Evolutionary conservation across 805 yeast genomes (phyloP).

Genomic region (Zygosaccharomyces pseudorouxii): DNA sequence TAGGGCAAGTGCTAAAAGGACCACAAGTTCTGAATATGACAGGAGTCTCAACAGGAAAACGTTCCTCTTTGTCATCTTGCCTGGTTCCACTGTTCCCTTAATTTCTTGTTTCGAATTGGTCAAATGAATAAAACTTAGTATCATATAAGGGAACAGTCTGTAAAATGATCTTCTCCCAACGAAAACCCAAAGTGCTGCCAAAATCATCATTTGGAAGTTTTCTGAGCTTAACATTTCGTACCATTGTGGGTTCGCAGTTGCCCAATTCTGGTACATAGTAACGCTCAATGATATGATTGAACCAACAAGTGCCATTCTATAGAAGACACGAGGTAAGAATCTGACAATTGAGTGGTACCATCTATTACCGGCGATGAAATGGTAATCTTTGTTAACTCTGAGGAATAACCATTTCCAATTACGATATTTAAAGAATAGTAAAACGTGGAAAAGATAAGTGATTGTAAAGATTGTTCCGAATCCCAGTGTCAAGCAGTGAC

Average conservation of each 20-base stretch:
- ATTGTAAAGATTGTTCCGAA: slow-evolving; percentile 28
- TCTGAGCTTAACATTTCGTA: slow-evolving; percentile 64
- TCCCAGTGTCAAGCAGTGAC: slow-evolving; percentile 26
- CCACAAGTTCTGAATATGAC: slow-evolving; percentile 56
- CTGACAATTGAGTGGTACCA: slow-evolving; percentile 24
- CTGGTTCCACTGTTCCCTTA: slow-evolving; percentile 11
- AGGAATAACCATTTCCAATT: slow-evolving; percentile 35
- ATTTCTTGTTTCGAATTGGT: slow-evolving; percentile 28
- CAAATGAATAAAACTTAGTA: slow-evolving; percentile 57
- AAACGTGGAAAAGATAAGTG: slow-evolving; percentile 25
- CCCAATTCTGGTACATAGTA: slow-evolving; percentile 56
- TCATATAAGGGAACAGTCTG: slow-evolving; percentile 56
- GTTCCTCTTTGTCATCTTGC: slow-evolving; percentile 17
- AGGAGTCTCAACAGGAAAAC: slow-evolving; percentile 35
- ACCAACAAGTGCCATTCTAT: slow-evolving; percentile 55
- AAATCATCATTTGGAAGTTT: slow-evolving; percentile 63
- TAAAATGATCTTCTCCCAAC: slow-evolving; percentile 63
- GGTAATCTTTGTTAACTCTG: slow-evolving; percentile 22
- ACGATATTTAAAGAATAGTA: slow-evolving; percentile 30
- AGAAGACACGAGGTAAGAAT: slow-evolving; percentile 47
- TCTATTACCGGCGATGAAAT: slow-evolving; percentile 16
- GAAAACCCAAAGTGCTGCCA: slow-evolving; percentile 56
- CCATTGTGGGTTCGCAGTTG: slow-evolving; percentile 55
- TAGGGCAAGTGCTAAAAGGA: slow-evolving; percentile 48
- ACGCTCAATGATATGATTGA: slow-evolving; percentile 48